Percentiles rank a stretch among this genome's conserved stretches.
These are phyloP conservation scores for Paramecium octaurelia DNA, from an alignment of 73 alveolate species.

Conservation along the genomic window DNA sequence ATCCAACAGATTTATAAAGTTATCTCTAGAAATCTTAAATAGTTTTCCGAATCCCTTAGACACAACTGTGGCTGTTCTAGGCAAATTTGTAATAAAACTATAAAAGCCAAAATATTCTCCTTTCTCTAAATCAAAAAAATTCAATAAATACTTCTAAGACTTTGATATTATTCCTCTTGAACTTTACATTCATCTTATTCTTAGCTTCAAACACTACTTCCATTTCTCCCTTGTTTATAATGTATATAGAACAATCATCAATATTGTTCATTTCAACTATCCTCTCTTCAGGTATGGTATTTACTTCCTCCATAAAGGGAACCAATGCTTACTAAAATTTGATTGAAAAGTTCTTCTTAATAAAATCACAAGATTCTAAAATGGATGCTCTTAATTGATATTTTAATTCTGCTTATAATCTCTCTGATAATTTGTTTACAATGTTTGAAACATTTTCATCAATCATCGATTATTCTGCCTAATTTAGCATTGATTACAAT, in stretches of 20 bases:
- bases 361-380: background rate
- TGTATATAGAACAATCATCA: constrained; percentile 8
- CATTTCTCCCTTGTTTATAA: constrained; percentile 34
- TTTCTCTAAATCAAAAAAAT: background rate
- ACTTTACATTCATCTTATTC: background rate
- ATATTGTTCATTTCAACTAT: background rate
- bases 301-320: background rate
- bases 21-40: constrained; percentile 9
- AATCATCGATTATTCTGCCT: constrained; percentile 23
- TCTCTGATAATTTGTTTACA: background rate
- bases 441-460: constrained; percentile 40
- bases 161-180: background rate
- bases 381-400: background rate
- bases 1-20: background rate
- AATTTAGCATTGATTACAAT: background rate
- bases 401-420: background rate
- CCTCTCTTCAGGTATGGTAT: constrained; percentile 12
- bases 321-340: background rate
- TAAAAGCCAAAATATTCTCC: constrained; percentile 44
- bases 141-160: background rate
- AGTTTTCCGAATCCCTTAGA: constrained; percentile 34
- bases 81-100: background rate
- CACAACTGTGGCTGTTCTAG: constrained; percentile 28
- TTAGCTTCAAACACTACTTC: constrained; percentile 21
- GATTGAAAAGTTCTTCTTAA: background rate